Base-by-base conservation (phyloP, 768 basidiomycete genomes). In the Termitomyces sp. region DNA sequence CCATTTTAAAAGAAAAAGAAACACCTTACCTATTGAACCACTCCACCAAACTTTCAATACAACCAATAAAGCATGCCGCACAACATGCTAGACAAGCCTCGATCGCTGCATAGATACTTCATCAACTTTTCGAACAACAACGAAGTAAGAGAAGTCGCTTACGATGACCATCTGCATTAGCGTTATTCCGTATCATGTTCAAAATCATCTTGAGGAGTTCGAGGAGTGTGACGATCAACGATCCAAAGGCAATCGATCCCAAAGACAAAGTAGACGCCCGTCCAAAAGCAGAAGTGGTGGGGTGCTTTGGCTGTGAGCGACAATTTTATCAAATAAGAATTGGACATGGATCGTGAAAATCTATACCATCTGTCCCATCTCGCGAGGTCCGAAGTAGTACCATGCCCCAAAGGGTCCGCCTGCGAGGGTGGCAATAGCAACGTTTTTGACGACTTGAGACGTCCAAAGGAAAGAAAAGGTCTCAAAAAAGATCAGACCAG, bases 401-500 rank as follows among this genome's bases (percentile, higher is more conserved):
- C 90, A 88, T 36, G 78, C 74, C 41, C 86, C 88, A 60, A 82
- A 89, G 3, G 85, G 82, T 25, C 92, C 91, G 33, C 91, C 91
- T 7, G 89, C 88, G 29, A 93, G 80, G 3, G 89, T 91, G 31
- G 88, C 82, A 22, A 93, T 76, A 0, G 88, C 79, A 38, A 93
- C 83, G 60, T 92, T 92, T 31, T 81, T 84, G 47, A 90, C 82
- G 40, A 91, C 89, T 69, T 91, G 88, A 0, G 87, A 89, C 16
- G 84, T 86, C 92, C 91, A 94, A 20, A 91, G 74, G 73, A 85
- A 94, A n/a, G 86, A 86, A 67, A 93, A 92, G 0, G 85, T 83
- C 56, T 83, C 81, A 62, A 81, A 94, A 68, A 92, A 83, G 51
- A 91, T 78, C 12, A 93, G 72, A 3, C 92, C 91, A 0, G 88